Conservation (phyloP, 2,329 filamentous ascomycete genomes). For the Corniculantispora saksenae region DNA sequence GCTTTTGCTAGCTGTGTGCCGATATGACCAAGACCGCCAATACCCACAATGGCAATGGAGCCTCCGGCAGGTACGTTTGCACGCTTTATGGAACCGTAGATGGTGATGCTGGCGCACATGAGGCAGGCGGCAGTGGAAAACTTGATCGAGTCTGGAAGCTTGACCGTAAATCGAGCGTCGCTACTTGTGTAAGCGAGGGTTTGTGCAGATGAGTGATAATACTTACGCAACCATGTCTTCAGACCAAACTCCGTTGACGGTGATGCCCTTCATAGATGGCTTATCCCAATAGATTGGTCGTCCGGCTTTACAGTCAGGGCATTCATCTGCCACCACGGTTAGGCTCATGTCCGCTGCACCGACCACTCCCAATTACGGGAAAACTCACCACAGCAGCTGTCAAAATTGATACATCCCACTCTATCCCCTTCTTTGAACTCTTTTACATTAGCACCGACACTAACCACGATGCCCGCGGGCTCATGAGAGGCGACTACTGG, state of each 20-base stretch:
- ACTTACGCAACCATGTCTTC: slow-evolving; percentile 22
- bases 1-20: slow-evolving; percentile 21
- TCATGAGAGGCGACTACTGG: slow-evolving; percentile 21
- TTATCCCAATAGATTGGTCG: slow-evolving; percentile 21
- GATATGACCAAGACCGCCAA: slow-evolving; percentile 22
- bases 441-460: slow-evolving; percentile 1
- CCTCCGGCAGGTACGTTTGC: slow-evolving; percentile 15
- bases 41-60: slow-evolving; percentile 20
- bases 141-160: slow-evolving; percentile 15
- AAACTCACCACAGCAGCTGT: slow-evolving; percentile 17
- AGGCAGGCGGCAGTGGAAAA: slow-evolving; percentile 18
- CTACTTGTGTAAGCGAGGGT: neutral
- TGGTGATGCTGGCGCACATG: slow-evolving; percentile 23
- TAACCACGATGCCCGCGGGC: slow-evolving; percentile 10
- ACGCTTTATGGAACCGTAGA: slow-evolving; percentile 21
- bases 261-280: slow-evolving; percentile 19
- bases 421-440: slow-evolving; percentile 9
- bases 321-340: neutral
- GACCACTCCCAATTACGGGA: neutral
- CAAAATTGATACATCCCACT: slow-evolving; percentile 22
- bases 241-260: slow-evolving; percentile 18
- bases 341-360: neutral
- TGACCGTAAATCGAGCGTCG: slow-evolving; percentile 20
- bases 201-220: neutral
- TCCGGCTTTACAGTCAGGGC: slow-evolving; percentile 18